Evolutionary conservation across 805 yeast species (phyloP).

Genomic region (Kluyveromyces dobzhanskii): DNA sequence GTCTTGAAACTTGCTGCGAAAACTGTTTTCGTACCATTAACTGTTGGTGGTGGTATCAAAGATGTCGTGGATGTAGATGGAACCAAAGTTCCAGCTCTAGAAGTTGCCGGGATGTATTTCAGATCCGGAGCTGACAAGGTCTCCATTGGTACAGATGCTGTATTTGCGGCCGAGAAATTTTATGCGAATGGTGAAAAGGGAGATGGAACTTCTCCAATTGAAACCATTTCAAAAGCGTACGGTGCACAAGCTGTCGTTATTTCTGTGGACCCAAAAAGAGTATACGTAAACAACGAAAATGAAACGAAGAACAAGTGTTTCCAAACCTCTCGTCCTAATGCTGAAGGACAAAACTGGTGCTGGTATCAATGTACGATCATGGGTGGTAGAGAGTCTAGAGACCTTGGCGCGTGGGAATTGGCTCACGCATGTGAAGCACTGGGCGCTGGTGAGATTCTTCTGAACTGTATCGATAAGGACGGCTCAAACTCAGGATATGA

Average conservation of each 20-base stretch:
- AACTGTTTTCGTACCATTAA: slow-evolving; percentile 90
- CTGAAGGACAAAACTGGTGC: slow-evolving; percentile 81
- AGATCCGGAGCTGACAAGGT: slow-evolving; percentile 97
- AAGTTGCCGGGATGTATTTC: slow-evolving; percentile 87
- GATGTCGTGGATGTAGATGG: slow-evolving; percentile 86
- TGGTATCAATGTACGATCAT: slow-evolving; percentile 95
- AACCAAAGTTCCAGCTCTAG: slow-evolving; percentile 67
- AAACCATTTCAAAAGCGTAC: slow-evolving; percentile 82
- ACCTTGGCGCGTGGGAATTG: slow-evolving; percentile 84
- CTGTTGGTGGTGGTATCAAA: slow-evolving; percentile 97
- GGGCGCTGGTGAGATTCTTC: slow-evolving; percentile 93
- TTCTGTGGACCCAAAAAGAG: slow-evolving; percentile 94
- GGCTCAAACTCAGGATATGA: slow-evolving; percentile 95
- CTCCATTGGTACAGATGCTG: slow-evolving; percentile 97
- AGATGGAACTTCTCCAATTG: slow-evolving; percentile 81
- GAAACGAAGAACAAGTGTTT: slow-evolving; percentile 57
- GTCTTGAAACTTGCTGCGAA: slow-evolving; percentile 77
- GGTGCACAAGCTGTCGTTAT: slow-evolving; percentile 98
- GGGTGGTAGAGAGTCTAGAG: slow-evolving; percentile 91
- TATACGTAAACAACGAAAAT: slow-evolving; percentile 52
- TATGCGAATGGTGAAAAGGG: slow-evolving; percentile 49
- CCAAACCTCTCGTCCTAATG: slow-evolving; percentile 61
- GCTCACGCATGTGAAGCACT: slow-evolving; percentile 81
- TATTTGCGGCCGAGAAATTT: slow-evolving; percentile 76
- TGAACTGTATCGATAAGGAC: slow-evolving; percentile 94